Percentiles rank a stretch among this genome's conserved stretches.
phyloP scores from a whole-genome alignment of 345 rosid genomes.

The Eucalyptus cloeziana region DNA sequence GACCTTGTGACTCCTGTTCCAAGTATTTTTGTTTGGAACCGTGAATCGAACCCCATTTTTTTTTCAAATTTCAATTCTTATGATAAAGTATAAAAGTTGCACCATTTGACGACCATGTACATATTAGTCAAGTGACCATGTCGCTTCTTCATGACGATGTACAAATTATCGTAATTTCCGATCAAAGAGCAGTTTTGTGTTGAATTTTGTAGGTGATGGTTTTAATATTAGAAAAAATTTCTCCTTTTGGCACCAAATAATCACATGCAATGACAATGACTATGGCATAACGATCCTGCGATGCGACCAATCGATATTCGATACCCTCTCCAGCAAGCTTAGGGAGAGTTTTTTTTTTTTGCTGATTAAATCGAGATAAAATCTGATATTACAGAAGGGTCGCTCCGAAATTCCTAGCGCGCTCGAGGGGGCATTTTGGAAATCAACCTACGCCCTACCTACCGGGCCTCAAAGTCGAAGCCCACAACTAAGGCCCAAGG shows the following conservation, averaged over 20 bases:
- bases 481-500: background rate
- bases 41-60: background rate
- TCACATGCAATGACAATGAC: background rate
- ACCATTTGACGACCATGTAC: background rate
- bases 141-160: background rate
- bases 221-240: background rate
- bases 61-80: background rate
- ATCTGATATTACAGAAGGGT: background rate
- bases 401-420: background rate
- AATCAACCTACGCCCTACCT: background rate
- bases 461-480: background rate
- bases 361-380: background rate
- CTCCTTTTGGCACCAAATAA: background rate
- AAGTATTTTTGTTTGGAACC: background rate
- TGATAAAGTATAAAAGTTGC: background rate
- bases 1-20: background rate
- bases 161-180: background rate
- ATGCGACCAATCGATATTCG: background rate
- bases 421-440: background rate
- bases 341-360: too few relatives aligned
- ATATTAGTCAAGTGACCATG: background rate
- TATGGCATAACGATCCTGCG: background rate
- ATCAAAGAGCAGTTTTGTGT: background rate
- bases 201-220: background rate
- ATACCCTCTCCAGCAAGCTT: too few relatives aligned